Evolutionary conservation across 352 stramenopile genomes (phyloP).

Genomic region (Phytophthora brassicae): DNA sequence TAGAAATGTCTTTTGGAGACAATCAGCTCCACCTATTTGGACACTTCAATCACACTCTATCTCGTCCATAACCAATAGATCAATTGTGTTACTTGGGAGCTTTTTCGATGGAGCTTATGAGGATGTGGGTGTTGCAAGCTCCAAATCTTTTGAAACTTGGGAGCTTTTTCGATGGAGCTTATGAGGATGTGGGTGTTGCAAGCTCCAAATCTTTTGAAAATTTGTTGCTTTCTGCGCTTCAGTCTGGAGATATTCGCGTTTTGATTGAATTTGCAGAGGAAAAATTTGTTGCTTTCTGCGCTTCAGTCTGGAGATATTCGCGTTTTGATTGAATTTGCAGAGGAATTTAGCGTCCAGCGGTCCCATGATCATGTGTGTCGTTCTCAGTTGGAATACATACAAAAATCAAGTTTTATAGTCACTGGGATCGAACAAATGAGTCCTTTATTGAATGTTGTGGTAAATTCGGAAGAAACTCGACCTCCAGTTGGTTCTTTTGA

Average conservation of each 20-base stretch:
- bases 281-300: constrained; percentile 51
- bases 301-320: constrained; percentile 56
- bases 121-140: constrained; percentile 34
- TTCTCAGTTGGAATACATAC: constrained; percentile 52
- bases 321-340: constrained; percentile 39
- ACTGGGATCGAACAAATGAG: constrained; percentile 52
- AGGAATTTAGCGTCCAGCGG: constrained; percentile 39
- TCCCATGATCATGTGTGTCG: constrained; percentile 51
- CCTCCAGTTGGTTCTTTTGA: constrained; percentile 51
- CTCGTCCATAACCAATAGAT: background rate
- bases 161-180: constrained; percentile 63
- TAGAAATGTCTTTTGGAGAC: constrained; percentile 64
- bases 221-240: constrained; percentile 70
- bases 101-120: constrained; percentile 64
- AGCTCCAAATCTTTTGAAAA: constrained; percentile 54
- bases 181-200: constrained; percentile 43
- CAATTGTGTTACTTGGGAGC: constrained; percentile 50
- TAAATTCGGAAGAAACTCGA: constrained; percentile 33
- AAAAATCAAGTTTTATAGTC: constrained; percentile 43
- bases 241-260: too few relatives aligned
- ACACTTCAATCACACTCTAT: background rate
- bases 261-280: too few relatives aligned
- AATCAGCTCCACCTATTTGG: constrained; percentile 42
- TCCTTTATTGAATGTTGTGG: constrained; percentile 44
- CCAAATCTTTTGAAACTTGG: constrained; percentile 60